phyloP scores from a whole-genome alignment of 768 basidiomycete species.

The Gloeophyllum trabeum region DNA sequence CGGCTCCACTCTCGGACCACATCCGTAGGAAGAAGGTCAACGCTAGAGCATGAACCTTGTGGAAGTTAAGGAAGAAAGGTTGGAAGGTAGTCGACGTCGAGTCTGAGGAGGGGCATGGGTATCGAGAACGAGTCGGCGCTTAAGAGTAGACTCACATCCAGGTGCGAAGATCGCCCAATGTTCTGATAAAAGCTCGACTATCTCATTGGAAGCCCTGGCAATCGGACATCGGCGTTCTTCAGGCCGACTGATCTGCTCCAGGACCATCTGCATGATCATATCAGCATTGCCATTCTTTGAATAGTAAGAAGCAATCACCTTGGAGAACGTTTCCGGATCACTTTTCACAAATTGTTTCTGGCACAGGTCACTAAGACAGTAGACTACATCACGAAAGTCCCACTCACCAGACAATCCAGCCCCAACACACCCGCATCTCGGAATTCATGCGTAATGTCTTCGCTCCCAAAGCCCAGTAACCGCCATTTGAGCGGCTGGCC shows the following conservation, averaged over 20 bases:
- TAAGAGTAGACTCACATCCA: conserved; percentile 45
- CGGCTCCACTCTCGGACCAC: conserved; percentile 84
- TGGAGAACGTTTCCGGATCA: conserved; percentile 65
- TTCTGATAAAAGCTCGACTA: conserved; percentile 74
- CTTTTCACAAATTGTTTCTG: conserved; percentile 60
- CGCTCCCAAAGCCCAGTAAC: conserved; percentile 66
- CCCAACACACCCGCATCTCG: conserved; percentile 71
- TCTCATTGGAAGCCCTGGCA: conserved; percentile 74
- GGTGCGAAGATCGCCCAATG: conserved; percentile 83
- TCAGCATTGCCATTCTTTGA: neutral
- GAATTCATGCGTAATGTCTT: conserved; percentile 70
- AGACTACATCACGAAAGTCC: too few species aligned
- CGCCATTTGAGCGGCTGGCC: conserved; percentile 57
- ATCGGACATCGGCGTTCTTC: conserved; percentile 72
- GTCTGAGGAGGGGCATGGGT: conserved; percentile 27
- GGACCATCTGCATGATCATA: conserved; percentile 39
- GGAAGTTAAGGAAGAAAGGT: conserved; percentile 82
- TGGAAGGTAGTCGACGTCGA: conserved; percentile 74
- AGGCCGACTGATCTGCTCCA: conserved; percentile 72
- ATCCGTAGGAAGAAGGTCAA: conserved; percentile 84
- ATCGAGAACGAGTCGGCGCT: neutral
- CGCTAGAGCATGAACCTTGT: conserved; percentile 69
- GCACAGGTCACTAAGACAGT: too few species aligned
- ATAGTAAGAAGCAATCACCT: conserved; percentile 27
- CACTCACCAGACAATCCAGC: conserved; percentile 65